phyloP scores from a whole-genome alignment of 805 yeast genomes.

The Hanseniaspora meyeri region DNA sequence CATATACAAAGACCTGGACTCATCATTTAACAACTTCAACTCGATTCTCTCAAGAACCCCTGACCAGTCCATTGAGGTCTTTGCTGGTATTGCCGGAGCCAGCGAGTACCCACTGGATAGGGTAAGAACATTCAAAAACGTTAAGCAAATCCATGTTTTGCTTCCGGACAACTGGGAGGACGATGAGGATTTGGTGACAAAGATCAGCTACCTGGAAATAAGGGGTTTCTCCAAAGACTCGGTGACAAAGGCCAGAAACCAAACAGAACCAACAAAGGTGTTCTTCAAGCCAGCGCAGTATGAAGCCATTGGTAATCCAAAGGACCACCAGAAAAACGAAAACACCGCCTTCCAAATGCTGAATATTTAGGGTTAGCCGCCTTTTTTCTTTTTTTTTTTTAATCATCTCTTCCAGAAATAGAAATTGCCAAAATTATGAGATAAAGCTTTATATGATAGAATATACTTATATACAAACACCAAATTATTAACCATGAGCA shows the following conservation, averaged over 20 bases:
- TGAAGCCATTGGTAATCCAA: constrained; percentile 87
- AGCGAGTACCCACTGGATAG: constrained; percentile 60
- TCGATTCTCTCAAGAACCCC: constrained; percentile 17
- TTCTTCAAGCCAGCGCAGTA: constrained; percentile 29
- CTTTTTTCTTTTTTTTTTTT: neutral
- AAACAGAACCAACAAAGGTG: constrained; percentile 21
- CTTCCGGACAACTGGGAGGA: constrained; percentile 54
- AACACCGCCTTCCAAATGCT: neutral
- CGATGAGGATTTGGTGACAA: constrained; percentile 46
- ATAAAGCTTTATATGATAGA: neutral
- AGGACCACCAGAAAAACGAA: constrained; percentile 51
- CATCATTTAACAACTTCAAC: constrained; percentile 1
- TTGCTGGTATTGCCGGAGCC: constrained; percentile 25
- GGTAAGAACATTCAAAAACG: constrained; percentile 56
- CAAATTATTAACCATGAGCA: neutral
- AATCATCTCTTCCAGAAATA: neutral
- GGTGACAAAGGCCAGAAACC: constrained; percentile 24
- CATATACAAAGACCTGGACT: constrained; percentile 49
- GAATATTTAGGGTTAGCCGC: neutral
- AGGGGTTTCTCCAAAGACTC: constrained; percentile 58
- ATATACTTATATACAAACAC: too few species aligned
- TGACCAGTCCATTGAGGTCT: constrained; percentile 41
- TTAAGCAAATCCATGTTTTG: constrained; percentile 54
- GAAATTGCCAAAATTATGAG: neutral
- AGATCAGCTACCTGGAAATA: constrained; percentile 59